Conservation (phyloP, 352 stramenopile species). For the Pythium phragmiticola region DNA sequence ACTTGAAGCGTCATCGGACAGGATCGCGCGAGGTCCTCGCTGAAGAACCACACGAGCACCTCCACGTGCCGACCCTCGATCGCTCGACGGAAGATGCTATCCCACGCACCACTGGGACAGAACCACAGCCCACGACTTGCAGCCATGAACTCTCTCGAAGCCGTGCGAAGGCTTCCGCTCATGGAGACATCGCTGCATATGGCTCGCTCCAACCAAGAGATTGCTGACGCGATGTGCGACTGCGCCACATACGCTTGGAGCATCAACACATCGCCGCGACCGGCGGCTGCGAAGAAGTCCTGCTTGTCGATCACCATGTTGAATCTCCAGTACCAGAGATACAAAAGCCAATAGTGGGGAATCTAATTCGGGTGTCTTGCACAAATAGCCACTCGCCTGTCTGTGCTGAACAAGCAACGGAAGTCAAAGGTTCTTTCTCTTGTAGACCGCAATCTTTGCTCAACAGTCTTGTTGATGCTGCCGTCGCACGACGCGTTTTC, state of each 20-base stretch:
- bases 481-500: background rate
- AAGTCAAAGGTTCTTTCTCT: too few relatives aligned
- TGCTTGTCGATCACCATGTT: slow-evolving; percentile 3
- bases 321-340: too few relatives aligned
- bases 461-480: background rate
- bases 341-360: background rate
- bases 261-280: background rate
- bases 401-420: too few relatives aligned
- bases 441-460: background rate
- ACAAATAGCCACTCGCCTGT: too few relatives aligned
- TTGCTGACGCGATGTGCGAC: background rate
- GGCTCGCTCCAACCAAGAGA: background rate
- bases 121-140: slow-evolving; percentile 6
- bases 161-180: background rate
- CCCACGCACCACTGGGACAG: background rate
- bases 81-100: background rate
- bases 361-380: too few relatives aligned
- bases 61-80: background rate
- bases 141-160: background rate
- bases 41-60: slow-evolving; percentile 7
- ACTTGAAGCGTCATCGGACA: background rate
- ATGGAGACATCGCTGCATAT: background rate
- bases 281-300: background rate
- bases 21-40: background rate
- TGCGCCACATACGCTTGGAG: slow-evolving; percentile 4